Conservation (phyloP, 2,329 filamentous ascomycete genomes). For the Sporothrix brunneoviolacea region DNA sequence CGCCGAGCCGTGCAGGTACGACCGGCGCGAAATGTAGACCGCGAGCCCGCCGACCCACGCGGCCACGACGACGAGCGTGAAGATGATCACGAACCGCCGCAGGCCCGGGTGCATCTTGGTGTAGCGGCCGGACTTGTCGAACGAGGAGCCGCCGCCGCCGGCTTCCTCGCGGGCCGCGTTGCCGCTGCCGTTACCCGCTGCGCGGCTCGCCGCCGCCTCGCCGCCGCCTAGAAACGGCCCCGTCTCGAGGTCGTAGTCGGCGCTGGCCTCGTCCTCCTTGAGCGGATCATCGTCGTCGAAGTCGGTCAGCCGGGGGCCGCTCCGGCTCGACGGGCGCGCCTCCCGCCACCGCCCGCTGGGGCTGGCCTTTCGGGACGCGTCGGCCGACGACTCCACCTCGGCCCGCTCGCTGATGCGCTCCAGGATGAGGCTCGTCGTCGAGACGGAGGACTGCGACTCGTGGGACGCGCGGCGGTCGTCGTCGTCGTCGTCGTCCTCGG, state of each 20-base stretch:
- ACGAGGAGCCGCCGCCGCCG: constrained; percentile 9
- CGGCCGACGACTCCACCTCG: constrained; percentile 18
- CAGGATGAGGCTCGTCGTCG: constrained; percentile 75
- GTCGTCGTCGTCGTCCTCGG: constrained; percentile 11
- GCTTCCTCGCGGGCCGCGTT: constrained; percentile 19
- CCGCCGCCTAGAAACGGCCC: constrained; percentile 44
- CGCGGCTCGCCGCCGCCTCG: constrained; percentile 26
- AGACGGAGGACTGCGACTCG: constrained; percentile 67
- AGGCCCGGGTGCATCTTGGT: constrained; percentile 60
- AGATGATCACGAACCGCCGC: constrained; percentile 55
- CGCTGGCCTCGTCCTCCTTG: constrained; percentile 34
- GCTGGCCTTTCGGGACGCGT: not conserved
- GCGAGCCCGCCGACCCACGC: constrained; percentile 64
- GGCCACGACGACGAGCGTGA: constrained; percentile 53
- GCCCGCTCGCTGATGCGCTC: constrained; percentile 61
- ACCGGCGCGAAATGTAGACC: constrained; percentile 58
- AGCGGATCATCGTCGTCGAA: constrained; percentile 41
- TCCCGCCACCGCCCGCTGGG: not conserved
- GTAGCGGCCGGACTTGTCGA: constrained; percentile 17
- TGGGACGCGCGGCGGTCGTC: constrained; percentile 34
- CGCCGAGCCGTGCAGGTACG: constrained; percentile 57
- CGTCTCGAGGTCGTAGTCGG: constrained; percentile 41
- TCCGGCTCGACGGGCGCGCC: constrained; percentile 17
- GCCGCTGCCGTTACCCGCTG: constrained; percentile 21
- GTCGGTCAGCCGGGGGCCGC: constrained; percentile 27